Percentiles rank a stretch among this genome's conserved stretches.
These are phyloP conservation scores for Penicillium argentinense DNA, from an alignment of 495 filamentous ascomycete species.

Conservation along the genomic window DNA sequence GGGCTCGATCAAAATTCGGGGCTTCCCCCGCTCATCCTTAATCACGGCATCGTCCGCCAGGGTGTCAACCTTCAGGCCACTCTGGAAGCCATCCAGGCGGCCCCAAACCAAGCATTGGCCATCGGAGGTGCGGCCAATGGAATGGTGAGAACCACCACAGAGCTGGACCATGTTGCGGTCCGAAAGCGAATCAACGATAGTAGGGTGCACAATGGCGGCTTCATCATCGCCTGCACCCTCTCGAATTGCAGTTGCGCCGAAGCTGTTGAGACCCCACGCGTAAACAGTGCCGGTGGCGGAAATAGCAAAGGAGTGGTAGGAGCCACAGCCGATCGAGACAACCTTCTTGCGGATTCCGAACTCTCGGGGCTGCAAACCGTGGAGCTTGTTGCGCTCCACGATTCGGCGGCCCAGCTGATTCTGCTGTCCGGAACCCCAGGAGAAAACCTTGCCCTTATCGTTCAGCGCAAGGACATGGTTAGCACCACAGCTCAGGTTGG, in stretches of 20 bases:
- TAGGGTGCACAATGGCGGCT: slow-evolving; percentile 57
- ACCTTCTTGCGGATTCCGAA: slow-evolving; percentile 66
- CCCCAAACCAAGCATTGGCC: slow-evolving; percentile 62
- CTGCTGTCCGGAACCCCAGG: slow-evolving; percentile 65
- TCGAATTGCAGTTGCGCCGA: slow-evolving; percentile 73
- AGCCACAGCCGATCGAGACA: slow-evolving; percentile 52
- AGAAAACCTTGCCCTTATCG: slow-evolving; percentile 53
- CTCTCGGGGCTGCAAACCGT: slow-evolving; percentile 65
- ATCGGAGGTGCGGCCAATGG: slow-evolving; percentile 50
- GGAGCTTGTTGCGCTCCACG: slow-evolving; percentile 52
- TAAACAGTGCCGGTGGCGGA: slow-evolving; percentile 69
- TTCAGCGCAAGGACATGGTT: slow-evolving; percentile 65
- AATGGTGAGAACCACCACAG: slow-evolving; percentile 59
- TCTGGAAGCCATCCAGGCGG: slow-evolving; percentile 58
- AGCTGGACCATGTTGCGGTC: slow-evolving; percentile 45
- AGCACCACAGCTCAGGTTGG: slow-evolving; percentile 53
- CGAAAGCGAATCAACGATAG: slow-evolving; percentile 59
- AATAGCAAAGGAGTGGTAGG: slow-evolving; percentile 69
- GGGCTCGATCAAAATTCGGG: slow-evolving; percentile 57
- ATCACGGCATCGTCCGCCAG: slow-evolving; percentile 51
- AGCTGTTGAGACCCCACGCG: slow-evolving; percentile 87
- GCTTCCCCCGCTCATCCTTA: slow-evolving; percentile 45
- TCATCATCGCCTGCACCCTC: slow-evolving; percentile 67
- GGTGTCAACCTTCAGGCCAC: slow-evolving; percentile 52
- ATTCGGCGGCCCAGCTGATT: slow-evolving; percentile 64